Conservation (phyloP, 2,329 filamentous ascomycete species). For the Colletotrichum sp. region DNA sequence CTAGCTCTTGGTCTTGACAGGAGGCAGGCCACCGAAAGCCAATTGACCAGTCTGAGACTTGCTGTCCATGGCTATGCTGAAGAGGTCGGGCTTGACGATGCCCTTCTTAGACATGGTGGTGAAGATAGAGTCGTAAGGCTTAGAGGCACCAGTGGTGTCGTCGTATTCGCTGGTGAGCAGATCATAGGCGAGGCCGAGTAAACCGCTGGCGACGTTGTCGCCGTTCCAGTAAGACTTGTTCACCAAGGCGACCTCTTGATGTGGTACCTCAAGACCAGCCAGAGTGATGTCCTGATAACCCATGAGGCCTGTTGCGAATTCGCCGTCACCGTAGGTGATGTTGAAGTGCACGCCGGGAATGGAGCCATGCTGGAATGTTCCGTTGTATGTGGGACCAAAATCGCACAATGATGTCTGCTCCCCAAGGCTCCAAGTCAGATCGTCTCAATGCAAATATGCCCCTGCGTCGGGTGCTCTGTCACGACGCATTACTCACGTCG, state of each 20-base stretch:
- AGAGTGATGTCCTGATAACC: constrained; percentile 47
- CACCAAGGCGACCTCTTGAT: constrained; percentile 52
- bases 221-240: constrained; percentile 46
- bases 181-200: constrained; percentile 57
- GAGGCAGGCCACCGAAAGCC: constrained; percentile 53
- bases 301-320: constrained; percentile 42
- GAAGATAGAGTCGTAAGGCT: constrained; percentile 54
- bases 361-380: constrained; percentile 34
- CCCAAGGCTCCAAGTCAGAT: neutral
- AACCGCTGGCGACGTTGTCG: constrained; percentile 49
- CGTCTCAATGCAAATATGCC: neutral
- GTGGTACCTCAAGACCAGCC: constrained; percentile 46
- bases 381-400: constrained; percentile 27
- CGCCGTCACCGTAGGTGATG: constrained; percentile 48
- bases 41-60: constrained; percentile 44
- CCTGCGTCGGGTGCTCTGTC: neutral
- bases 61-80: constrained; percentile 46
- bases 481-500: neutral
- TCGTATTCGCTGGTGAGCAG: constrained; percentile 46
- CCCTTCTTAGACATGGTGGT: constrained; percentile 50
- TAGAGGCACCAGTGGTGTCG: constrained; percentile 26
- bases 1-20: constrained; percentile 29
- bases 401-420: constrained; percentile 21
- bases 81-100: constrained; percentile 44
- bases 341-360: constrained; percentile 45